Percentiles rank a stretch among this genome's conserved stretches.
Evolutionary conservation across 2,329 filamentous ascomycete species (phyloP).

Genomic region (Botrytis cinerea): DNA sequence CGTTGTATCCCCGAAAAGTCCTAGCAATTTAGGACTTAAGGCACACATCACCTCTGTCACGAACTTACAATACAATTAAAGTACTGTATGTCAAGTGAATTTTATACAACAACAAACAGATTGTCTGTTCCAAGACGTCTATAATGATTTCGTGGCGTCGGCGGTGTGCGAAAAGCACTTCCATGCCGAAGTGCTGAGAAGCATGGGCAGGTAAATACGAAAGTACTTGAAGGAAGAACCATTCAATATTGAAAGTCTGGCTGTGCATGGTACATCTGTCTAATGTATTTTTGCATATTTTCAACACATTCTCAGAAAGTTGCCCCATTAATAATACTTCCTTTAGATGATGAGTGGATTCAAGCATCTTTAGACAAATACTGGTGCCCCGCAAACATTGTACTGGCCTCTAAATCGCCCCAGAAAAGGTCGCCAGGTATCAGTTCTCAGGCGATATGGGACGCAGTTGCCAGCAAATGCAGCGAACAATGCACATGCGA

Average conservation of each 20-base stretch:
- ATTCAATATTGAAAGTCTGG: neutral
- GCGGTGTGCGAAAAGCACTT: neutral
- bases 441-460: constrained; percentile 11
- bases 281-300: constrained; percentile 9
- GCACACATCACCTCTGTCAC: neutral
- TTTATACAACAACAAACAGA: neutral
- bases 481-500: constrained; percentile 20
- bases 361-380: neutral
- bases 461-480: constrained; percentile 17
- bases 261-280: constrained; percentile 1
- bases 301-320: neutral
- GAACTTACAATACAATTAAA: neutral
- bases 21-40: neutral
- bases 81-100: neutral
- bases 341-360: constrained; percentile 18
- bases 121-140: neutral
- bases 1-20: constrained; percentile 15
- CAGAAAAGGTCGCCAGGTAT: constrained; percentile 8
- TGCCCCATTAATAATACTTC: neutral
- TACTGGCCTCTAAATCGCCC: constrained; percentile 5
- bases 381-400: constrained; percentile 18
- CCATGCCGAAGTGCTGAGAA: neutral
- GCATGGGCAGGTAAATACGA: neutral
- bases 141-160: neutral
- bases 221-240: neutral